Evolutionary conservation across 225 moss, liverwort and hornwort species (phyloP).

Genomic region (Polytrichum formosum): DNA sequence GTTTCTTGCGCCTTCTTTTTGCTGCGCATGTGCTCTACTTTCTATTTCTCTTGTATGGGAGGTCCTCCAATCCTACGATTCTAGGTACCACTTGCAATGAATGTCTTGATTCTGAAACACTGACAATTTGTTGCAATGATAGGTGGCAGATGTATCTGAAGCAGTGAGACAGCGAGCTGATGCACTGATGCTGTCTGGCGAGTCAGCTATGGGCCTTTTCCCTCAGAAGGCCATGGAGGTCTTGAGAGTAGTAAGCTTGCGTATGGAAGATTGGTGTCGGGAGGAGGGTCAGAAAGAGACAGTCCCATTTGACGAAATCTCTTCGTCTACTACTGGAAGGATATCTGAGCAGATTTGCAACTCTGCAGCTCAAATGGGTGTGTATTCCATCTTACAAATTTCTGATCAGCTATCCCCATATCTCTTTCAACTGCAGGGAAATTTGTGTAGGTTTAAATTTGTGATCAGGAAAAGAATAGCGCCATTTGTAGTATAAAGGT

Average conservation of each 20-base stretch:
- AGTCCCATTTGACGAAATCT: constrained; percentile 57
- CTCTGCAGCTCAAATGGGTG: constrained; percentile 84
- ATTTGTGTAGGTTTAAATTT: neutral
- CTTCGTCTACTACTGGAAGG: constrained; percentile 39
- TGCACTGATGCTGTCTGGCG: constrained; percentile 95
- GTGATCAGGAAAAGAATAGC: neutral
- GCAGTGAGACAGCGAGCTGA: constrained; percentile 89
- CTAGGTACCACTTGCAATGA: neutral
- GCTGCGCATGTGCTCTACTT: neutral
- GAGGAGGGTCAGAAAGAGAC: constrained; percentile 72
- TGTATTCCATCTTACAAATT: neutral
- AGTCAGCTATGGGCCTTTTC: constrained; percentile 89
- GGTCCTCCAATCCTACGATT: neutral
- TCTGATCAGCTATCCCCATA: neutral
- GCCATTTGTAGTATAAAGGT: neutral
- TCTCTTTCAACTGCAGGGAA: neutral
- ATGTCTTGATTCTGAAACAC: neutral
- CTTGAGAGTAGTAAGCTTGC: constrained; percentile 71
- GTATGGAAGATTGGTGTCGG: constrained; percentile 83
- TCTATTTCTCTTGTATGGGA: neutral
- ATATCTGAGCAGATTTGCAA: constrained; percentile 93
- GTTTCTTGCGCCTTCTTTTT: neutral
- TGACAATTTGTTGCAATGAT: constrained; percentile 10
- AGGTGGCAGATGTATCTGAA: constrained; percentile 98
- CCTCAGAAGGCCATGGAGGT: constrained; percentile 85